Conservation (phyloP, 2,329 filamentous ascomycete species). For the Trichoderma sp. region DNA sequence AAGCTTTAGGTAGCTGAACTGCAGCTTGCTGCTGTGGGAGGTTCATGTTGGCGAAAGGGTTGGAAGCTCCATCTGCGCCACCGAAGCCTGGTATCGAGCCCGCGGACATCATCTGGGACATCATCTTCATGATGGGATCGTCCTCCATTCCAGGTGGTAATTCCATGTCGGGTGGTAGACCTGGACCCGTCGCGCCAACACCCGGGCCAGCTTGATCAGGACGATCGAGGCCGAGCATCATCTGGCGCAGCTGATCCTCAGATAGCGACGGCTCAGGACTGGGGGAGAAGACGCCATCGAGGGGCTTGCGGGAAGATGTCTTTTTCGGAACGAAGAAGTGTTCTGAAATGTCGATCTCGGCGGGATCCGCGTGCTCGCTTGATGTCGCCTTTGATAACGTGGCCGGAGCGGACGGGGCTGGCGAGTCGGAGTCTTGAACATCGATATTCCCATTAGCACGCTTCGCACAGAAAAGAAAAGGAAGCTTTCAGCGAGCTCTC, state of each 20-base stretch:
- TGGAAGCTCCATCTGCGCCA: slow-evolving; percentile 31
- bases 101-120: slow-evolving; percentile 65
- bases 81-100: slow-evolving; percentile 30
- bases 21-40: slow-evolving; percentile 37
- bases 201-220: slow-evolving; percentile 25
- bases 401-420: slow-evolving; percentile 27
- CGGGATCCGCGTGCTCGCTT: slow-evolving; percentile 54
- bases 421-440: slow-evolving; percentile 18
- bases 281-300: slow-evolving; percentile 33
- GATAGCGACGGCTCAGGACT: slow-evolving; percentile 39
- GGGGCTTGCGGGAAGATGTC: slow-evolving; percentile 20
- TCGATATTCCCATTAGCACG: background rate
- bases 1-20: slow-evolving; percentile 34
- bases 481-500: background rate
- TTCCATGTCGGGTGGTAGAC: slow-evolving; percentile 27
- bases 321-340: slow-evolving; percentile 63
- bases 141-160: slow-evolving; percentile 28
- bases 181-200: slow-evolving; percentile 25
- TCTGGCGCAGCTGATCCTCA: slow-evolving; percentile 62
- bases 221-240: slow-evolving; percentile 59
- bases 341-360: slow-evolving; percentile 76
- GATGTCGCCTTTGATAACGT: slow-evolving; percentile 28
- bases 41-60: slow-evolving; percentile 38
- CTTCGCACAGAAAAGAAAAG: background rate
- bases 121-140: slow-evolving; percentile 59